A percentile compares a stretch with the other conserved stretches of the same genome.
Evolutionary conservation across 768 basidiomycete genomes (phyloP).

Genomic region (Melanogaster broomeanus): DNA sequence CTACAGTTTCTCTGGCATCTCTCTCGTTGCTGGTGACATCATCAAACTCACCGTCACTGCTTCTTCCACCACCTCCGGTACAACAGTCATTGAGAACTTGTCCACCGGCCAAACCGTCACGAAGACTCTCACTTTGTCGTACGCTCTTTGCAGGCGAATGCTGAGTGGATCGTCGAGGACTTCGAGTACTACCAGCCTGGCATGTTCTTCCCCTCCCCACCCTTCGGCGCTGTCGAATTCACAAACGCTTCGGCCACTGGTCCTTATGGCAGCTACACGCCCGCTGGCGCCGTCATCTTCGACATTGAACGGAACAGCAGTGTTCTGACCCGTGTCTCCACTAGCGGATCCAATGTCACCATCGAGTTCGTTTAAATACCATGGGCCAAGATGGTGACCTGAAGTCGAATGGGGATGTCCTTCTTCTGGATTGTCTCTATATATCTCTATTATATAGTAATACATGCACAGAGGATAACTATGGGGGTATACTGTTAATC

Average conservation of each 20-base stretch:
- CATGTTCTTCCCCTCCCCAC: conserved; percentile 9
- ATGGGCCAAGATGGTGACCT: neutral
- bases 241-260: conserved; percentile 7
- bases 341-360: neutral
- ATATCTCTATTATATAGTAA: too few species aligned
- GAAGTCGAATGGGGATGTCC: neutral
- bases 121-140: conserved; percentile 3
- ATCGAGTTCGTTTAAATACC: conserved; percentile 8
- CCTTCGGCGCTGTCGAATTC: conserved; percentile 24
- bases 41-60: conserved; percentile 18
- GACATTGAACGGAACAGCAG: conserved; percentile 11
- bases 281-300: conserved; percentile 7
- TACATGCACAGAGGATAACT: too few species aligned
- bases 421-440: neutral
- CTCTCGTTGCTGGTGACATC: conserved; percentile 14
- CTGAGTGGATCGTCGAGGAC: conserved; percentile 28
- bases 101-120: conserved; percentile 10
- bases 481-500: too few species aligned
- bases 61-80: conserved; percentile 19
- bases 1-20: conserved; percentile 14
- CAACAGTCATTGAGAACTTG: conserved; percentile 18
- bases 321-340: conserved; percentile 12
- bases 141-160: conserved; percentile 17
- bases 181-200: neutral
- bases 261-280: conserved; percentile 5